Percentiles rank a stretch among this genome's conserved stretches.
These are phyloP conservation scores for Cochliopodium minus DNA, from an alignment of 208 protist genomes.

Conservation along the genomic window DNA sequence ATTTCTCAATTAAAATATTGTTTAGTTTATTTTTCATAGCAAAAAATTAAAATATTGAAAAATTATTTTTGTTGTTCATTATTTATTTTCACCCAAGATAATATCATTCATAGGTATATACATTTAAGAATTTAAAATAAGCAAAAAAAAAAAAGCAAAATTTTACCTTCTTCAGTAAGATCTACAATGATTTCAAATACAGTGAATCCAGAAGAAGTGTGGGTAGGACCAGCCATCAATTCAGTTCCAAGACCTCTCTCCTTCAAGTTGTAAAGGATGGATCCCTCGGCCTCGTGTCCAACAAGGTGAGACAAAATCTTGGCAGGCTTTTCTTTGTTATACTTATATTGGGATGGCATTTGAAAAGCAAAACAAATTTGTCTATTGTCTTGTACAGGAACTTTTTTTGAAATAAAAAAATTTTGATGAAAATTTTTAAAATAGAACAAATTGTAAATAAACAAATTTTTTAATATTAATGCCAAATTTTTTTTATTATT, in stretches of 20 bases:
- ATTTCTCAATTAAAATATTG: no score
- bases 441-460: neutral
- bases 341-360: constrained; percentile 24
- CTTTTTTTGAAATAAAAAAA: constrained; percentile 26
- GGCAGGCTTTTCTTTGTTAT: constrained; percentile 40
- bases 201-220: constrained; percentile 34
- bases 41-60: no score
- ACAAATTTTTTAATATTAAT: neutral
- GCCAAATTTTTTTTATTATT: neutral
- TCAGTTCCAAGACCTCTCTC: constrained; percentile 35
- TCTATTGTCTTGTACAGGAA: constrained; percentile 34
- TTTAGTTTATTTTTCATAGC: no score
- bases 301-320: constrained; percentile 61
- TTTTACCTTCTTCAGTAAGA: no score
- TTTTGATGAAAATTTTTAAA: constrained; percentile 8
- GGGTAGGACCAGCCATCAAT: constrained; percentile 41
- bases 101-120: no score
- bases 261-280: constrained; percentile 57
- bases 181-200: no score
- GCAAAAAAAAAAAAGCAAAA: no score
- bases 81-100: no score
- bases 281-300: constrained; percentile 71
- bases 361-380: constrained; percentile 40
- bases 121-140: no score
- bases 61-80: no score